A percentile compares a stretch with the other conserved stretches of the same genome.
Evolutionary conservation across 495 filamentous ascomycete species (phyloP).

Genomic region (Talaromyces liani): DNA sequence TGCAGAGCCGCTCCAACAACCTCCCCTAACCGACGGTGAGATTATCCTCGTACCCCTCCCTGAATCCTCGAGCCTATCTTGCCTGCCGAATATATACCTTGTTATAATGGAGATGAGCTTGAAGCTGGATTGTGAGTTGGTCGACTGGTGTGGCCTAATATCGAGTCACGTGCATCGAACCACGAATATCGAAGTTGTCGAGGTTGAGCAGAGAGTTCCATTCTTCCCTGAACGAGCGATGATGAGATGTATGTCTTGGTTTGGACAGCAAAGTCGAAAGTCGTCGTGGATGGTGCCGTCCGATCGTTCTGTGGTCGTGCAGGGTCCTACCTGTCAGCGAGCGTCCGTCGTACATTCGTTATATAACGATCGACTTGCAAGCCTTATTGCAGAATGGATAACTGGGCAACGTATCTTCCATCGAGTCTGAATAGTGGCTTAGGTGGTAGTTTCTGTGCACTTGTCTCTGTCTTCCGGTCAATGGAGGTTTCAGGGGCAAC

Average conservation of each 20-base stretch:
- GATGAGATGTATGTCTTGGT: neutral
- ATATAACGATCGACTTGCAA: neutral
- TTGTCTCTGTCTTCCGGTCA: neutral
- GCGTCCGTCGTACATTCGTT: neutral
- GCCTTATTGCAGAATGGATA: neutral
- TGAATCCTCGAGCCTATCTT: neutral
- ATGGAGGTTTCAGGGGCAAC: neutral
- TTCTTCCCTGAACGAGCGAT: neutral
- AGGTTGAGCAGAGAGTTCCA: neutral
- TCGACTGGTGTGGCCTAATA: neutral
- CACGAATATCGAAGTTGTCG: neutral
- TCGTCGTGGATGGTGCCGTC: neutral
- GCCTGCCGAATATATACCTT: neutral
- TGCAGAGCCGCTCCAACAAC: conserved; percentile 28
- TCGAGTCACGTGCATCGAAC: conserved; percentile 2
- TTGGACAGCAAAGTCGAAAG: neutral
- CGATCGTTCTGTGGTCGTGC: neutral
- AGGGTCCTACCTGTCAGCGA: neutral
- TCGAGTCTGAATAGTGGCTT: neutral
- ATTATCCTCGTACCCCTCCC: neutral
- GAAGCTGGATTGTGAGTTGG: neutral
- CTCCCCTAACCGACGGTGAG: conserved; percentile 5
- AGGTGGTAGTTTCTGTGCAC: neutral
- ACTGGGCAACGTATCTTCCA: neutral
- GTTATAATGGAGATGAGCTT: neutral